These are phyloP conservation scores for Dimocarpus longan DNA, from an alignment of 345 rosid genomes.

Conservation along the genomic window DNA sequence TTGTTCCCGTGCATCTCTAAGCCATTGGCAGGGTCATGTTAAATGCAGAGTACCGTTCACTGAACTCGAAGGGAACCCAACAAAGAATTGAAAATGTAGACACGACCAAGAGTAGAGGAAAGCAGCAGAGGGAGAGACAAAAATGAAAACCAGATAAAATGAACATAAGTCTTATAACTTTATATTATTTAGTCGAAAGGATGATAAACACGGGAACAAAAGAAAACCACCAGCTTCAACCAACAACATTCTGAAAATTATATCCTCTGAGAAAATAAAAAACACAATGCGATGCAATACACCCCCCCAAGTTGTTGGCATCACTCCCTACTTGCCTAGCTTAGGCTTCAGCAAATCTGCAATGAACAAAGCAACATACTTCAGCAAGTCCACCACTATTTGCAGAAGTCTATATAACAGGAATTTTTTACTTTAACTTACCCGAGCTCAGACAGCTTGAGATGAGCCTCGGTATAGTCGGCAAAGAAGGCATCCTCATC, in stretches of 20 bases:
- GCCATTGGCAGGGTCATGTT: no score
- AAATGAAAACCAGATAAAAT: neutral
- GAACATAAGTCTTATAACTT: neutral
- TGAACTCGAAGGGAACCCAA: neutral
- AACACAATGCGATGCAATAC: neutral
- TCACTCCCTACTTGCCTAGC: neutral
- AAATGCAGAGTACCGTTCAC: neutral
- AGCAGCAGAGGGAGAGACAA: neutral
- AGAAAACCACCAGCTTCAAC: slow-evolving; percentile 11
- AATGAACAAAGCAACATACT: neutral
- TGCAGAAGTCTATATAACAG: neutral
- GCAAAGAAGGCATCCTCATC: slow-evolving; percentile 92
- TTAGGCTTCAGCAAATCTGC: slow-evolving; percentile 70
- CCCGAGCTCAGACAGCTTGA: slow-evolving; percentile 98
- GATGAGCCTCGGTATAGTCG: slow-evolving; percentile 79
- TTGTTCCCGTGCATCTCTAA: no score
- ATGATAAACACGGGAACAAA: neutral
- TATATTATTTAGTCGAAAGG: slow-evolving; percentile 9
- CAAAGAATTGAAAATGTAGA: neutral
- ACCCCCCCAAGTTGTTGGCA: neutral
- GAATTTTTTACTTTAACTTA: slow-evolving; percentile 20
- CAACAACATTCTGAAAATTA: slow-evolving; percentile 6
- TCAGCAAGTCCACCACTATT: neutral
- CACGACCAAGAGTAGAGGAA: neutral
- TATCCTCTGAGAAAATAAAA: neutral